phyloP scores from a whole-genome alignment of 169 alveolate genomes.

The Plasmodium coatneyi region DNA sequence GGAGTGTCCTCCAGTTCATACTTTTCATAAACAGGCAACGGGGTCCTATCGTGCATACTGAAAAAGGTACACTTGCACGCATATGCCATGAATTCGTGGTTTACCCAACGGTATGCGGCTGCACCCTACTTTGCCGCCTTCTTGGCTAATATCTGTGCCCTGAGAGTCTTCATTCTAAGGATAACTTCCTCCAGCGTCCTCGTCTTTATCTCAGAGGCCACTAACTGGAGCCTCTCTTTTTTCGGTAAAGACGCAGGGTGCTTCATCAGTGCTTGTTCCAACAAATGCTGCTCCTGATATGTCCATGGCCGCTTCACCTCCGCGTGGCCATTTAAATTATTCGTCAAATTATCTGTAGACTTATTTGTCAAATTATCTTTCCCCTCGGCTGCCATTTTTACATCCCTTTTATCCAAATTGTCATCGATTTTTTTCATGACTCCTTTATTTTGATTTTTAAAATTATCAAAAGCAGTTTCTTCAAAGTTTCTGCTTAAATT shows the following conservation, averaged over 20 bases:
- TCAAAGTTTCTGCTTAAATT: constrained; percentile 78
- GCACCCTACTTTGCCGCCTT: constrained; percentile 38
- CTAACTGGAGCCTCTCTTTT: constrained; percentile 85
- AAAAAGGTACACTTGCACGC: background rate
- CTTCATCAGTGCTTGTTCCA: constrained; percentile 85
- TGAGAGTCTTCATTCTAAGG: constrained; percentile 31
- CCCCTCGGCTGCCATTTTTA: background rate
- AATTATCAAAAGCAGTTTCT: constrained; percentile 78
- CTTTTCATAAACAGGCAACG: background rate
- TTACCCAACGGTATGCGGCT: background rate
- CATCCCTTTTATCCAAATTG: constrained; percentile 75
- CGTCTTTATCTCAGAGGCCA: constrained; percentile 76
- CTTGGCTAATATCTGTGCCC: constrained; percentile 68
- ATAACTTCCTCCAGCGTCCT: constrained; percentile 56
- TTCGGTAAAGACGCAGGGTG: constrained; percentile 84
- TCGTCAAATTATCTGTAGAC: background rate
- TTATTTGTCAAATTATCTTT: background rate
- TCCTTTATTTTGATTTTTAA: constrained; percentile 78
- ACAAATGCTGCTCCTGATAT: constrained; percentile 83
- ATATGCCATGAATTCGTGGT: background rate
- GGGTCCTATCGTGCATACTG: background rate
- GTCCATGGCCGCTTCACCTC: constrained; percentile 80
- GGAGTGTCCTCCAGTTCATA: background rate
- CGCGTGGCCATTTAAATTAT: background rate
- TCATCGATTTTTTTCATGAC: constrained; percentile 77